A percentile compares a stretch with the other conserved stretches of the same genome.
Evolutionary conservation across 805 yeast species (phyloP).

Genomic region (Yarrowia porcina): DNA sequence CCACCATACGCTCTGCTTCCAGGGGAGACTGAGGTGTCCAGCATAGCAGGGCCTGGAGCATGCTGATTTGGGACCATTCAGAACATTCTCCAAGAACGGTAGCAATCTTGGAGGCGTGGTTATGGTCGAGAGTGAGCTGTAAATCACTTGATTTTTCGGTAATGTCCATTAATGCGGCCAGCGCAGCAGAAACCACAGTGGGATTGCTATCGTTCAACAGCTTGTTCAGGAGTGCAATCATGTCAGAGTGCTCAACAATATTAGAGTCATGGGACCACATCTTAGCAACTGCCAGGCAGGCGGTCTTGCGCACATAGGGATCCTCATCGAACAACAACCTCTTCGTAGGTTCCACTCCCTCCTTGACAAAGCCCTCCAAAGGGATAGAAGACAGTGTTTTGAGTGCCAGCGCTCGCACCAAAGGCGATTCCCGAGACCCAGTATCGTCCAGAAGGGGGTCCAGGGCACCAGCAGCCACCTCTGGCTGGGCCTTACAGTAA

Average conservation of each 20-base stretch:
- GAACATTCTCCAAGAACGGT: constrained; percentile 43
- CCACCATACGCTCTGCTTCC: constrained; percentile 66
- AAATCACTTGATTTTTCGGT: constrained; percentile 54
- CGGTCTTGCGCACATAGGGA: constrained; percentile 62
- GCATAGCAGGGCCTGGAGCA: constrained; percentile 61
- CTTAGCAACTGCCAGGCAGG: constrained; percentile 66
- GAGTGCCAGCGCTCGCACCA: constrained; percentile 57
- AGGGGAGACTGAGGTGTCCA: constrained; percentile 67
- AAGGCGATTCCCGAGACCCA: constrained; percentile 45
- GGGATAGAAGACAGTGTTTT: constrained; percentile 62
- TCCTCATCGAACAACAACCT: constrained; percentile 48
- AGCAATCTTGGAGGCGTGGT: constrained; percentile 46
- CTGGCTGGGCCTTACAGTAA: constrained; percentile 58
- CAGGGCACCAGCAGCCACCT: constrained; percentile 53
- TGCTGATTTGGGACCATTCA: constrained; percentile 69
- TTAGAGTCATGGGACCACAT: constrained; percentile 55
- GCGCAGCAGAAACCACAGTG: constrained; percentile 64
- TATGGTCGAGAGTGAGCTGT: constrained; percentile 51
- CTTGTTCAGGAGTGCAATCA: constrained; percentile 51
- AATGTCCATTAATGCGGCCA: constrained; percentile 63
- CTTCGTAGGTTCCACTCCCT: constrained; percentile 44
- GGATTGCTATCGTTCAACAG: constrained; percentile 56
- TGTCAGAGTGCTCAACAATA: constrained; percentile 43
- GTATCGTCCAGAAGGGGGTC: constrained; percentile 55
- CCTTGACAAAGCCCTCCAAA: constrained; percentile 48